Conservation (phyloP, 2,329 filamentous ascomycete genomes). For the Arthroderma uncinatum region DNA sequence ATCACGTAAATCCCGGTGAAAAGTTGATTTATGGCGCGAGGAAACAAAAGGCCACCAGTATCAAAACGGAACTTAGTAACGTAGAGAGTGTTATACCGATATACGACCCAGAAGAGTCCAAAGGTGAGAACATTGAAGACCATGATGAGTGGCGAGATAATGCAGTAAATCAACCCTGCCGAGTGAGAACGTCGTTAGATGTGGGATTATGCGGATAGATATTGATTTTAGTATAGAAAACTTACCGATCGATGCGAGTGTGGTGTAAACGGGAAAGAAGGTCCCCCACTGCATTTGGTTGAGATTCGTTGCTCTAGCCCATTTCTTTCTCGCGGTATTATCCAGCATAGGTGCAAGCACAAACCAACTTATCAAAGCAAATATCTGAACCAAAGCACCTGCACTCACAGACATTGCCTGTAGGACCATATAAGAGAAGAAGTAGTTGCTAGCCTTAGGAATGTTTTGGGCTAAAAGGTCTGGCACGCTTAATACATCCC, state of each 20-base stretch:
- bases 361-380: constrained; percentile 70
- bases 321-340: constrained; percentile 71
- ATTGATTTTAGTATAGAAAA: constrained; percentile 16
- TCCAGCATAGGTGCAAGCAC: constrained; percentile 70
- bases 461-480: constrained; percentile 64
- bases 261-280: constrained; percentile 93
- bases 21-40: constrained; percentile 84
- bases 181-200: constrained; percentile 14
- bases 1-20: constrained; percentile 93
- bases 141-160: constrained; percentile 81
- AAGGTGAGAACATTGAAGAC: constrained; percentile 93
- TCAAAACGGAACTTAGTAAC: constrained; percentile 82
- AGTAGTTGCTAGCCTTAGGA: constrained; percentile 85
- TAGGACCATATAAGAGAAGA: constrained; percentile 96
- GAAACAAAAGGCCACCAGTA: constrained; percentile 85
- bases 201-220: not conserved
- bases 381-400: constrained; percentile 73
- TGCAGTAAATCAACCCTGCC: constrained; percentile 62
- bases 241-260: constrained; percentile 68
- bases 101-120: constrained; percentile 79
- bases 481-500: constrained; percentile 59
- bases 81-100: constrained; percentile 94
- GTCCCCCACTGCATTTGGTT: constrained; percentile 76
- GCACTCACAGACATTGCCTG: constrained; percentile 87
- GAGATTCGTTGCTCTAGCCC: constrained; percentile 68